phyloP scores from a whole-genome alignment of 2,329 filamentous ascomycete species.

The Claviceps purpurea region DNA sequence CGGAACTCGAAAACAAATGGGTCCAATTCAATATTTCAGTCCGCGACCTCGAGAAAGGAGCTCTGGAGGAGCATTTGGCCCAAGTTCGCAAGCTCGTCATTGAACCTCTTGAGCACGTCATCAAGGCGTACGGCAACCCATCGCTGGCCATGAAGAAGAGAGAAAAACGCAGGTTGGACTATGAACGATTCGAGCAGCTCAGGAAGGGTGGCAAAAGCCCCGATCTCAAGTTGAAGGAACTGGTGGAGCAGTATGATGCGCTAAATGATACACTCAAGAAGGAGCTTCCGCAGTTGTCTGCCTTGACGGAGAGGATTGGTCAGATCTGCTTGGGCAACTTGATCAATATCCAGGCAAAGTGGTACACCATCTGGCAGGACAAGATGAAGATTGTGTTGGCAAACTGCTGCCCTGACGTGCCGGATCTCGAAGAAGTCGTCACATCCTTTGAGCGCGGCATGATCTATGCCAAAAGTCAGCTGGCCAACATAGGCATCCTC shows the following conservation, averaged over 20 bases:
- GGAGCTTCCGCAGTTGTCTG: conserved; percentile 75
- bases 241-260: conserved; percentile 78
- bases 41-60: conserved; percentile 70
- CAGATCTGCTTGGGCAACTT: conserved; percentile 74
- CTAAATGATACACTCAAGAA: conserved; percentile 89
- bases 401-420: conserved; percentile 42
- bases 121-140: conserved; percentile 70
- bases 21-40: conserved; percentile 79
- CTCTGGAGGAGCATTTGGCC: conserved; percentile 63
- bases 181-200: conserved; percentile 65
- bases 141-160: conserved; percentile 88
- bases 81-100: conserved; percentile 73
- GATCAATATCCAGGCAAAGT: conserved; percentile 68
- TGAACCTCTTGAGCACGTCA: conserved; percentile 65
- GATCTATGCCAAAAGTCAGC: conserved; percentile 57
- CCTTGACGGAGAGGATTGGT: conserved; percentile 68
- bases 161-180: conserved; percentile 82
- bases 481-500: conserved; percentile 60
- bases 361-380: conserved; percentile 72
- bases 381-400: conserved; percentile 67
- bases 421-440: conserved; percentile 60
- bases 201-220: conserved; percentile 72
- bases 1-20: conserved; percentile 89
- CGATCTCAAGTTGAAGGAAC: conserved; percentile 72
- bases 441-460: conserved; percentile 69